Conservation (phyloP, 495 filamentous ascomycete species). For the Thermochaetoides thermophila region DNA sequence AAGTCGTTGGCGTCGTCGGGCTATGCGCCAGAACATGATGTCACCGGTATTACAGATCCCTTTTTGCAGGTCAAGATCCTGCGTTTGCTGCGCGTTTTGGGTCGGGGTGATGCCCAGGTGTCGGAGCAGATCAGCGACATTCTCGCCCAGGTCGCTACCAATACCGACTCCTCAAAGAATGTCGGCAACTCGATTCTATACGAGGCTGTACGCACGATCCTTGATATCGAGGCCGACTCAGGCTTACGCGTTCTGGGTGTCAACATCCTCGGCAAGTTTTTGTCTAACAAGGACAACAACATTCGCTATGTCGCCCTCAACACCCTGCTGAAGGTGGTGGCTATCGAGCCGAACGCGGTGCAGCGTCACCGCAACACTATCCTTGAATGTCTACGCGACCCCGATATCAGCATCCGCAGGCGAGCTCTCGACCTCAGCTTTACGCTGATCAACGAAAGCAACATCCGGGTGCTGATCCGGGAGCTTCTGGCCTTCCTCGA, state of each 20-base stretch:
- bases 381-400: constrained; percentile 86
- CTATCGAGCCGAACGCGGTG: constrained; percentile 93
- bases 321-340: constrained; percentile 94
- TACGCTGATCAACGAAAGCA: constrained; percentile 91
- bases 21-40: constrained; percentile 95
- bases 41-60: constrained; percentile 96
- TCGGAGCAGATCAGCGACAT: constrained; percentile 99
- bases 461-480: constrained; percentile 81
- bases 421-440: constrained; percentile 93
- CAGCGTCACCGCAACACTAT: constrained; percentile 96
- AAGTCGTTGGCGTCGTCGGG: constrained; percentile 88
- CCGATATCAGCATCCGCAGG: constrained; percentile 95
- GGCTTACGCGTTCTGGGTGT: constrained; percentile 86
- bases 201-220: constrained; percentile 90
- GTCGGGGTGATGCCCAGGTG: constrained; percentile 70
- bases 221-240: constrained; percentile 95
- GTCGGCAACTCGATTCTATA: constrained; percentile 97
- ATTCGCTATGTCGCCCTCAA: constrained; percentile 97
- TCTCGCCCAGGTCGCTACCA: constrained; percentile 92
- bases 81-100: constrained; percentile 68
- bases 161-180: constrained; percentile 96
- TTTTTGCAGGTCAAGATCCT: constrained; percentile 96
- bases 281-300: constrained; percentile 96
- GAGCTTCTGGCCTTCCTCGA: constrained; percentile 91
- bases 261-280: constrained; percentile 95